Evolutionary conservation across 139 green algal species (phyloP).

Genomic region (Edaphochlamys debaryana): DNA sequence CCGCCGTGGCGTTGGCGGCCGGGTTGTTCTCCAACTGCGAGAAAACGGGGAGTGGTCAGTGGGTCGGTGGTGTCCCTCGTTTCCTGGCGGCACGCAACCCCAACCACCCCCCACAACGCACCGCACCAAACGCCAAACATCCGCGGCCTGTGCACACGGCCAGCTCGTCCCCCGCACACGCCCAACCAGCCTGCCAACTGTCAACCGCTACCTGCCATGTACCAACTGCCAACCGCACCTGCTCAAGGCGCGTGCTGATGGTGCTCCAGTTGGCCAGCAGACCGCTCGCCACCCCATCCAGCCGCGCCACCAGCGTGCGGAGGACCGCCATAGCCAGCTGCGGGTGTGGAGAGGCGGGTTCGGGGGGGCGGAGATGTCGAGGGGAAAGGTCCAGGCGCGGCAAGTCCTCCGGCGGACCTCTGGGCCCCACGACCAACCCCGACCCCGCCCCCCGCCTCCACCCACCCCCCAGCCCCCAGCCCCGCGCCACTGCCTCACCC

Average conservation of each 20-base stretch:
- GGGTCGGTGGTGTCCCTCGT: too few species aligned
- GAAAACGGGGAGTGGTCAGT: too few species aligned
- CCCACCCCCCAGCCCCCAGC: too few species aligned
- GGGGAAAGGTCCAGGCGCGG: neutral
- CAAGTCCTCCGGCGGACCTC: neutral
- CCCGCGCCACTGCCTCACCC: neutral
- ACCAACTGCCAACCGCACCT: too few species aligned
- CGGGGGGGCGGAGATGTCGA: neutral
- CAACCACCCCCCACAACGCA: too few species aligned
- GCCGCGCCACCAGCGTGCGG: constrained; percentile 21
- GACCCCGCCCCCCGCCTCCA: neutral
- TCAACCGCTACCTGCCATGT: too few species aligned
- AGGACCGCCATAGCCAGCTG: constrained; percentile 30
- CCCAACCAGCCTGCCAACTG: too few species aligned
- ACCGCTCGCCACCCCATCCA: constrained; percentile 20
- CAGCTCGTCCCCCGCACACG: too few species aligned
- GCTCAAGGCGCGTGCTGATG: constrained; percentile 3
- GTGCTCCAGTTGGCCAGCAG: constrained; percentile 13
- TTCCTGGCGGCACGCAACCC: too few species aligned
- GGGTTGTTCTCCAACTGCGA: constrained; percentile 15
- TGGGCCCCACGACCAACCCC: too few species aligned
- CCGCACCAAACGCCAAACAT: too few species aligned
- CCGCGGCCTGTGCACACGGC: too few species aligned
- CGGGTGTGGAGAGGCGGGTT: neutral
- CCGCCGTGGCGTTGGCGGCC: neutral